Base-by-base conservation (phyloP, 306 rosid genomes). In the Malus orientalis region DNA sequence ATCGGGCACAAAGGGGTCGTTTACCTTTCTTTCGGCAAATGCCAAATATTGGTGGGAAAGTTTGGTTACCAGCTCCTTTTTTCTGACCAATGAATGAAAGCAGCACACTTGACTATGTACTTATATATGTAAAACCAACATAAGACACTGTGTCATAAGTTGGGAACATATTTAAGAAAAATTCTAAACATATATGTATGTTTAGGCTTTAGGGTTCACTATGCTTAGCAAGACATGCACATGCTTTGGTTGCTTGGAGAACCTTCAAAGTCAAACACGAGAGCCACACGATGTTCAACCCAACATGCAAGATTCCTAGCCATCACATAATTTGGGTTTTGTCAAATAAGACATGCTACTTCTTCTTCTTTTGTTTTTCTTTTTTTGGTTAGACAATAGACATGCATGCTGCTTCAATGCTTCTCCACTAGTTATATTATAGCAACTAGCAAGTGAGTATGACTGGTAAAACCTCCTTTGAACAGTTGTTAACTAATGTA, bases 1-100 rank as follows among this genome's bases (percentile, higher is more conserved):
- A 64, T 66, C 57, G 78, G 81, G 79, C 71, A 49, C 71, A 75
- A 78, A 69, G 83, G 88, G 33, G 42, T 78, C 84, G 85, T 75
- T 81, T 59, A 53, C 54, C 84, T 86, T 87, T 86, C 74, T 70
- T 80, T 20, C 83, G 69, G 83, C 70, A 85, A 86, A 80, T 59
- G 77, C 77, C 77, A 81, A 81, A 57, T 85, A 75, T 76, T 80
- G 93, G 92, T 89, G 94, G 88, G 81, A 88, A 89, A 89, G 93
- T 91, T 93, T 89, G 96, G 96, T 88, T 84, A 89, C 93, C 91
- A 77, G 91, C 95, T 86, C 91, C 96, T 67, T 90, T 88, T 80
- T 75, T 51, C 85, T 82, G 86, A 88, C 96, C 91, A 84, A 87
- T 89, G 57, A 78, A 64, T 64, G 54, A 58, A 70, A 81, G 70